Percentiles rank a stretch among this genome's conserved stretches.
Conservation (phyloP, 1,139 yeast species). For the Suhomyces ambrosiae region DNA sequence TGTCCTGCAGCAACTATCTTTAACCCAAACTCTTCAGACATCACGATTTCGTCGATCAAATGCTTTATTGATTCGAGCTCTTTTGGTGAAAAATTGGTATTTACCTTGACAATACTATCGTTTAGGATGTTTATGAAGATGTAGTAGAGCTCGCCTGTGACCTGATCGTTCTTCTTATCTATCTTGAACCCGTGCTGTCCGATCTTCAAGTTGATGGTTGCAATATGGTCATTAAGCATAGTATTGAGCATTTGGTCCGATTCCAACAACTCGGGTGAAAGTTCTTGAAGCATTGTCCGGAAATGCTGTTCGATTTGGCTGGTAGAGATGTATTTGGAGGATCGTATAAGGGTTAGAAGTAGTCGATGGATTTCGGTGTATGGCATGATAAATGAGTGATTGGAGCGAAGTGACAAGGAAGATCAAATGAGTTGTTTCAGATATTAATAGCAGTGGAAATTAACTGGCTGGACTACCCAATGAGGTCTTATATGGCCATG, state of each 20-base stretch:
- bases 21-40: slow-evolving; percentile 30
- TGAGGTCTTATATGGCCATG: too few relatives aligned
- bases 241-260: slow-evolving; percentile 12
- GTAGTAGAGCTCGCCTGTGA: slow-evolving; percentile 34
- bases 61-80: slow-evolving; percentile 53
- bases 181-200: slow-evolving; percentile 48
- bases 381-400: background rate
- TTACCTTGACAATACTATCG: slow-evolving; percentile 43
- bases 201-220: slow-evolving; percentile 42
- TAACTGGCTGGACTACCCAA: too few relatives aligned
- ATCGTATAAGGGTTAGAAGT: slow-evolving; percentile 47
- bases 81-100: slow-evolving; percentile 44
- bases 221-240: slow-evolving; percentile 29
- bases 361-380: slow-evolving; percentile 41
- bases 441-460: background rate
- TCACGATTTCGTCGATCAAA: slow-evolving; percentile 49
- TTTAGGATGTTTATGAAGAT: slow-evolving; percentile 46
- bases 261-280: slow-evolving; percentile 10
- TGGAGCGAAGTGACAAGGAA: background rate
- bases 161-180: slow-evolving; percentile 41
- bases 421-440: too few relatives aligned
- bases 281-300: slow-evolving; percentile 15
- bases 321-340: slow-evolving; percentile 24
- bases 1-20: slow-evolving; percentile 35
- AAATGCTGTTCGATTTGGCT: slow-evolving; percentile 19